Evolutionary conservation across 495 filamentous ascomycete species (phyloP), one percentile per base, ranked within the genome.

Genomic region (Pseudotulostoma volvatum): DNA sequence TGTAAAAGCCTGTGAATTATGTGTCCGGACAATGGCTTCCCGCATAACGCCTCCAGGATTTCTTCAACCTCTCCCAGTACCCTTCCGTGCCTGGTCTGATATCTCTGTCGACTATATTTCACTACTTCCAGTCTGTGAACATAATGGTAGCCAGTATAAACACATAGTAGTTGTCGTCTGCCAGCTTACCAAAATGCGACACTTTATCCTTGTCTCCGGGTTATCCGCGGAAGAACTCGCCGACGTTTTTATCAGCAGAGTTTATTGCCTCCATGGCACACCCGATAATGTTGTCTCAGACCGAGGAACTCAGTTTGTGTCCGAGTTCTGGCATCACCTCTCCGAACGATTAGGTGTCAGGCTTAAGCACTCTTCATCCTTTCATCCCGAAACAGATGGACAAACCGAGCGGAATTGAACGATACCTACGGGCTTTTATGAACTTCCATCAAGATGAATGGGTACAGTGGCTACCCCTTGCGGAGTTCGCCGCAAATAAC

Each of bases 51-150:
- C 23, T 17, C 39, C 46, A 28, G 43, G 45, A 7, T 34, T 49
- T 13, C 37, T 54, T 7, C 36, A 52, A 31, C 45, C 48, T 3
- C 34, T 52, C 9, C 38, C 44, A 18, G 34, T 50, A 9, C 47
- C 43, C 2, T 14, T 48, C 2, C 14, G 42, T 18, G 40, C 25
- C 7, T 55, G 42, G 46, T 8, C 48, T 31, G 40, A 53, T 13
- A 44, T 51, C 9, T 36, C 18, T 17, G 39, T 50, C 3, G 42
- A 53, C 41, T 50, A 47, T 34, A 50, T 50, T 31, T 14, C 18
- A 3, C 14, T 17, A 11, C 19, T 43, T 21, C 25, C 25, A 37
- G 4, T 15, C 42, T 18, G 37, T 9, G n/a, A 36, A 15, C 5
- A 14, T 2, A 39, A 44, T 25, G 23, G 31, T 4, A 11, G 5